Percentiles rank a stretch among this genome's conserved stretches.
Conservation (phyloP, 2,329 filamentous ascomycete species). For the Colletotrichum filicis region DNA sequence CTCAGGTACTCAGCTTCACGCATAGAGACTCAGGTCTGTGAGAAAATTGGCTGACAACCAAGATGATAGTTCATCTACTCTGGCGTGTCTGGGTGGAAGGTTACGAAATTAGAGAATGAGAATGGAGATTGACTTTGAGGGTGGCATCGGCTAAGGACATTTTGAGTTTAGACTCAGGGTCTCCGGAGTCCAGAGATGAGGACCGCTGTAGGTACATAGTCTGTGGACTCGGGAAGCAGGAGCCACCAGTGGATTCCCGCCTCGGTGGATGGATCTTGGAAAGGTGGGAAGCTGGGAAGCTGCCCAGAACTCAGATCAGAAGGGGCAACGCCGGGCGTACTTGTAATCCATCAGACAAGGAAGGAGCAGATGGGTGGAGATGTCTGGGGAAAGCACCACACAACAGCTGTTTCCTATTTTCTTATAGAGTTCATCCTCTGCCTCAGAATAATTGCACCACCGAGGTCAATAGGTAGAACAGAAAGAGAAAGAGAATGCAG, state of each 20-base stretch:
- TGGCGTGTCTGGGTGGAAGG: not conserved
- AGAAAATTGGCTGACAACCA: too few relatives aligned
- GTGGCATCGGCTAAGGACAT: not conserved
- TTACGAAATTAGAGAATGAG: not conserved
- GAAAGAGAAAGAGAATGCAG: not conserved
- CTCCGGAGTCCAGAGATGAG: not conserved
- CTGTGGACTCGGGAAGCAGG: not conserved
- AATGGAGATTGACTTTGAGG: not conserved
- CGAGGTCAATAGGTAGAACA: not conserved
- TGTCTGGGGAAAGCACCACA: not conserved
- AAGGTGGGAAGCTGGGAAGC: not conserved
- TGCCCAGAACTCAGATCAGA: not conserved
- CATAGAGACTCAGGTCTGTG: too few relatives aligned
- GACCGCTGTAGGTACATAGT: not conserved
- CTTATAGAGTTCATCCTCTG: not conserved
- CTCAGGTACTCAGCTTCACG: too few relatives aligned
- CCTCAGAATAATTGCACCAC: not conserved
- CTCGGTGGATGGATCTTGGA: too few relatives aligned
- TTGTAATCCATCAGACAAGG: not conserved
- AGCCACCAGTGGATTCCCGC: not conserved
- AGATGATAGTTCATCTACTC: too few relatives aligned
- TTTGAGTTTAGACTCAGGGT: not conserved
- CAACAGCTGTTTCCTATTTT: not conserved
- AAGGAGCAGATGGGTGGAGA: not conserved
- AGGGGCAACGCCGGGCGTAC: not conserved